Percentiles rank a stretch among this genome's conserved stretches.
phyloP scores from a whole-genome alignment of 2,329 filamentous ascomycete species.

The Aspergillus sp. region DNA sequence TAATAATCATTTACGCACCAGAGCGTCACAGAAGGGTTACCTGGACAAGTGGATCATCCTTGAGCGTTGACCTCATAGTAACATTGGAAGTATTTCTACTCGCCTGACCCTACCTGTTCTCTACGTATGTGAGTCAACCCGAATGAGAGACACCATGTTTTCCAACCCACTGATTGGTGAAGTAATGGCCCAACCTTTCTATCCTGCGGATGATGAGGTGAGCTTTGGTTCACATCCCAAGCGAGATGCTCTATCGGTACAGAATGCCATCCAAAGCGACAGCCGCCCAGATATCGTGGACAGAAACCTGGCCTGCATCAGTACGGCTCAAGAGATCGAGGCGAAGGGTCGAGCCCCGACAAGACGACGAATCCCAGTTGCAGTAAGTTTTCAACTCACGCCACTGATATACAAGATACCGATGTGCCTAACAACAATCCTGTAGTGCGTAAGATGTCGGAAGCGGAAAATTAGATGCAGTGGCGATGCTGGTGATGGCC shows the following conservation, averaged over 20 bases:
- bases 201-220: slow-evolving; percentile 22
- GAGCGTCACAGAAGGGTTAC: too few species aligned
- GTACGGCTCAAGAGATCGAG: slow-evolving; percentile 31
- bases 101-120: slow-evolving; percentile 8
- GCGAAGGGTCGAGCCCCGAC: slow-evolving; percentile 38
- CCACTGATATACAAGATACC: neutral
- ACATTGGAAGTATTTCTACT: slow-evolving; percentile 13
- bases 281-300: slow-evolving; percentile 26
- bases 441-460: slow-evolving; percentile 81
- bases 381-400: slow-evolving; percentile 37
- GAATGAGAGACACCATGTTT: slow-evolving; percentile 17
- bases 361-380: slow-evolving; percentile 55
- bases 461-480: slow-evolving; percentile 95
- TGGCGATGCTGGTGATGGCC: slow-evolving; percentile 74
- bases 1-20: too few species aligned
- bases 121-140: slow-evolving; percentile 17
- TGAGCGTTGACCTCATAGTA: slow-evolving; percentile 3
- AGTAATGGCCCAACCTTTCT: slow-evolving; percentile 27
- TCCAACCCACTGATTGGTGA: slow-evolving; percentile 17
- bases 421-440: slow-evolving; percentile 11
- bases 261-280: slow-evolving; percentile 25
- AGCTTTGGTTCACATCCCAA: slow-evolving; percentile 23
- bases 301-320: slow-evolving; percentile 20
- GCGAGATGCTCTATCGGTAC: slow-evolving; percentile 25
- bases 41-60: slow-evolving; percentile 8